phyloP scores from a whole-genome alignment of 1,139 yeast genomes.

The Blastobotrys persicus region DNA sequence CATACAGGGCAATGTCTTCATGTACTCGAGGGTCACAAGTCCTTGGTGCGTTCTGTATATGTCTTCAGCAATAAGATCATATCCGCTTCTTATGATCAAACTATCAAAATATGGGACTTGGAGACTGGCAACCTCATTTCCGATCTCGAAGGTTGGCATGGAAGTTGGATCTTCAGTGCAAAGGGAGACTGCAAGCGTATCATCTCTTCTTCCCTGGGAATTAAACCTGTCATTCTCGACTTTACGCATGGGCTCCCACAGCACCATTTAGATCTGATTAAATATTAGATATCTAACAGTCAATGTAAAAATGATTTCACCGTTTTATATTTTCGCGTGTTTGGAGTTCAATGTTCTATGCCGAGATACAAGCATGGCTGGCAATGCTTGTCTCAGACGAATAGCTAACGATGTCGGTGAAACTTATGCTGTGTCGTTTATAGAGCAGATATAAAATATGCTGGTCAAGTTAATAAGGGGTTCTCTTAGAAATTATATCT shows the following conservation, averaged over 20 bases:
- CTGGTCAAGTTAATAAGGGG: too few relatives aligned
- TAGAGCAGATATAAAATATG: too few relatives aligned
- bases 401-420: too few relatives aligned
- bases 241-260: slow-evolving; percentile 32
- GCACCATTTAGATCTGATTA: slow-evolving; percentile 26
- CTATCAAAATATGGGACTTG: slow-evolving; percentile 40
- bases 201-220: slow-evolving; percentile 37
- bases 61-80: slow-evolving; percentile 31
- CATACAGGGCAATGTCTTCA: slow-evolving; percentile 31
- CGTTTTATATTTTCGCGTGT: neutral
- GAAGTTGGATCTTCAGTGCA: slow-evolving; percentile 39
- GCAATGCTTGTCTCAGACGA: too few relatives aligned
- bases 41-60: slow-evolving; percentile 36
- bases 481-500: slow-evolving; percentile 1
- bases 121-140: slow-evolving; percentile 30
- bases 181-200: slow-evolving; percentile 33
- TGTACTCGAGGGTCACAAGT: slow-evolving; percentile 34
- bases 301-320: slow-evolving; percentile 7
- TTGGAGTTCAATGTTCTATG: too few relatives aligned
- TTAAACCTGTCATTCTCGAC: slow-evolving; percentile 36
- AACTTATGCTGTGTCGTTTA: too few relatives aligned
- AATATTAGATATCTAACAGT: too few relatives aligned
- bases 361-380: neutral
- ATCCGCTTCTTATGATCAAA: slow-evolving; percentile 40
- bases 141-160: slow-evolving; percentile 35